Base-by-base conservation (phyloP, 1,284 basidiomycete species). In the Trametes polyzona region DNA sequence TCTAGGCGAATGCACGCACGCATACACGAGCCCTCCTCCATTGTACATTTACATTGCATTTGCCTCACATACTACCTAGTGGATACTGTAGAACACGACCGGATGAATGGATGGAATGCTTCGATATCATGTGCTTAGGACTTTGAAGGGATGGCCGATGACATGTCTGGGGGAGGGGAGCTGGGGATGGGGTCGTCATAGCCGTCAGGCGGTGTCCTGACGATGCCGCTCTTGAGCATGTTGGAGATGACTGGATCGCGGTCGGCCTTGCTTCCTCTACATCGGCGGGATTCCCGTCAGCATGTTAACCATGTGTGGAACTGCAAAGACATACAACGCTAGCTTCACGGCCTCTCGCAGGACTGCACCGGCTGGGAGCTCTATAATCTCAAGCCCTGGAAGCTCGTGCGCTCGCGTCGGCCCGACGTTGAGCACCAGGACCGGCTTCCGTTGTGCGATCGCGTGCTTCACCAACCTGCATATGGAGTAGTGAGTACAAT, bases 381-480 rank as follows among this genome's bases (percentile, higher is more conserved):
- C 87, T 61, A 96, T 81, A 73, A 93, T 92, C 61, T 90, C 84
- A 42, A 95, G 75, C 3, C 81, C 87, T 1, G 73, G 71, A n/a
- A 92, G 69, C n/a, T 73, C 76, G 70, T 96, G 94, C 1, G 88
- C 93, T 36, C 95, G 82, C 0, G 91, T 90, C 1, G 94, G 93
- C 1, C 95, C 95, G 14, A 93, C 74, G 59, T 96, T 96, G 42
- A 97, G 76, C 58, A 95, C 78, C 51, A 95, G 74, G 3, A 94
- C 86, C 0, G 87, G 87, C 71, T 95, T 96, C 24, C 80, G 77
- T 11, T 84, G 76, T 55, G 92, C 84, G 10, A 90, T 69, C 1
- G 95, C 93, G 63, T 86, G 87, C 70, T 90, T 93, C 47, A 96
- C 77, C n/a, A 96, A 74, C 62, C 90, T 90, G 30, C 9, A 39